phyloP scores from a whole-genome alignment of 805 yeast genomes.

The Zygotorulaspora florentina region DNA sequence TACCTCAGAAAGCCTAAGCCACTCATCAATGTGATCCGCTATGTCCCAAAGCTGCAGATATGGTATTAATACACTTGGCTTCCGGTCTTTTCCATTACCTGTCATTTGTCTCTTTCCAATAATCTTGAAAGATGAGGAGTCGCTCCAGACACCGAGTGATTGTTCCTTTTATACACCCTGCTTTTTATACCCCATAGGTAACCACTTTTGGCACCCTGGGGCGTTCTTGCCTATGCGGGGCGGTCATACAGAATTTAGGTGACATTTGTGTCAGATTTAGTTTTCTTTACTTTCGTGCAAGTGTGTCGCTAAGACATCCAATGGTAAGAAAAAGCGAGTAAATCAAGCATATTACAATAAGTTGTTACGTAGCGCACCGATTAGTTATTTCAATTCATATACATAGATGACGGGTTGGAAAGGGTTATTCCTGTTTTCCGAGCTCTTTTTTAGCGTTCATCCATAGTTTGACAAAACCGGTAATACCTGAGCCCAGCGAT shows the following conservation, averaged over 20 bases:
- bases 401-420: too few relatives aligned
- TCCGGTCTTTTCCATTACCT: neutral
- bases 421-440: neutral
- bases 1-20: constrained; percentile 39
- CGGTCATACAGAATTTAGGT: too few relatives aligned
- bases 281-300: neutral
- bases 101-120: neutral
- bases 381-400: too few relatives aligned
- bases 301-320: neutral
- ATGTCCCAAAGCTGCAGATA: constrained; percentile 40
- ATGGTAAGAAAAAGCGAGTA: neutral
- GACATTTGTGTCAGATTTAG: neutral
- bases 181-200: too few relatives aligned
- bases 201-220: too few relatives aligned
- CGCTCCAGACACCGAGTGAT: too few relatives aligned
- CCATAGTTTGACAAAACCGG: constrained; percentile 33
- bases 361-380: neutral
- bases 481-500: constrained; percentile 31
- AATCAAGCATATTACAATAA: neutral
- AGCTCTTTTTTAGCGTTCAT: constrained; percentile 21
- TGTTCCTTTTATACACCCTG: too few relatives aligned
- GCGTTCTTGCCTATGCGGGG: too few relatives aligned
- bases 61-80: constrained; percentile 35
- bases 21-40: constrained; percentile 45
- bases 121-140: too few relatives aligned